Conservation (phyloP, 108 stramenopile species). For the Conticribra guillardii region DNA sequence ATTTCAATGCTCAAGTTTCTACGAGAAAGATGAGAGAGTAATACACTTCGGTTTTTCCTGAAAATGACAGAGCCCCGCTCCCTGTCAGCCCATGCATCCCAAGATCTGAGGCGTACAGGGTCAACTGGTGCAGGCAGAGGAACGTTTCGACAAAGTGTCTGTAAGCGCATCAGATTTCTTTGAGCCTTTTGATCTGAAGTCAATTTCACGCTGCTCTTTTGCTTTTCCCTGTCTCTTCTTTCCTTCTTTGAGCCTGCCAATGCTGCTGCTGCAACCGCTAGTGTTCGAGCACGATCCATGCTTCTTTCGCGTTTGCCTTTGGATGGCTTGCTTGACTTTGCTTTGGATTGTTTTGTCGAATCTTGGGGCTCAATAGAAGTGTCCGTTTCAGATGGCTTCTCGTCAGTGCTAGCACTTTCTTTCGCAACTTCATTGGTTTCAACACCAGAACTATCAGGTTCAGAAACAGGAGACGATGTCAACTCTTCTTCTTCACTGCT, state of each 20-base stretch:
- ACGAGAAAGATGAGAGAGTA: conserved; percentile 56
- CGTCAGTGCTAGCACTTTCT: conserved; percentile 26
- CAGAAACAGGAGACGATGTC: background rate
- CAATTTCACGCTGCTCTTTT: conserved; percentile 14
- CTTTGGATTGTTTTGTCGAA: conserved; percentile 6
- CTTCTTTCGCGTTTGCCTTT: conserved; percentile 54
- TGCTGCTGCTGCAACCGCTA: conserved; percentile 80
- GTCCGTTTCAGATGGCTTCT: conserved; percentile 4
- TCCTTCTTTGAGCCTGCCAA: conserved; percentile 55
- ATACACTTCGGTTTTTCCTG: conserved; percentile 68
- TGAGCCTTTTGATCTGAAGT: conserved; percentile 61
- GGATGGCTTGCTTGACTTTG: conserved; percentile 42
- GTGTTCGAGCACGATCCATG: conserved; percentile 50
- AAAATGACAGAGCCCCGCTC: conserved; percentile 79
- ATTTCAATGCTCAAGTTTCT: conserved; percentile 61
- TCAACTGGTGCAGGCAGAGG: conserved; percentile 71
- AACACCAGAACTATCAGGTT: conserved; percentile 31
- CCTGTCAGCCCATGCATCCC: conserved; percentile 80
- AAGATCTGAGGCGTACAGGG: conserved; percentile 78
- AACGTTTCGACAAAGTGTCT: conserved; percentile 69
- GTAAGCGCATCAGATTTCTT: conserved; percentile 68
- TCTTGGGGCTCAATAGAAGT: conserved; percentile 19
- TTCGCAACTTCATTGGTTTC: conserved; percentile 11
- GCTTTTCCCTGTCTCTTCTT: conserved; percentile 35
- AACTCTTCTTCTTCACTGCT: background rate